Conservation (phyloP, 1,139 yeast species). For the Protomyces inouyei region DNA sequence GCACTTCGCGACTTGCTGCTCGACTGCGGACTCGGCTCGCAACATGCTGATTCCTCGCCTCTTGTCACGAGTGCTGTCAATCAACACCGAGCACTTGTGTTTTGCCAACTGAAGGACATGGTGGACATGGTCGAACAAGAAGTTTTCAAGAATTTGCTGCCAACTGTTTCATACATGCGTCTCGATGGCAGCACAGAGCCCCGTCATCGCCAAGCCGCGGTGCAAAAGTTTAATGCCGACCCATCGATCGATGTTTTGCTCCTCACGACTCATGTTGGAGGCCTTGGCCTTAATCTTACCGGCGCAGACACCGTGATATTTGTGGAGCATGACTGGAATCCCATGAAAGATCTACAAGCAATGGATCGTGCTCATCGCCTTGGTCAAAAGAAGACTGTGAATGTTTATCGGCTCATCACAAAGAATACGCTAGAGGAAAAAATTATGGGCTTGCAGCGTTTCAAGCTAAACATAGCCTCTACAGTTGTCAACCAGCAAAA, state of each 20-base stretch:
- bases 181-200: constrained; percentile 95
- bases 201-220: constrained; percentile 84
- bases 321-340: constrained; percentile 99
- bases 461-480: constrained; percentile 95
- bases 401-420: constrained; percentile 88
- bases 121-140: constrained; percentile 92
- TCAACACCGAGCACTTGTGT: constrained; percentile 90
- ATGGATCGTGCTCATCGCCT: constrained; percentile 99
- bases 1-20: constrained; percentile 74
- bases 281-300: constrained; percentile 90
- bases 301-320: constrained; percentile 99
- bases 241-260: constrained; percentile 92
- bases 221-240: constrained; percentile 86
- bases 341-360: constrained; percentile 98
- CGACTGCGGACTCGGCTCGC: constrained; percentile 90
- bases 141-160: constrained; percentile 73
- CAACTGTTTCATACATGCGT: constrained; percentile 89
- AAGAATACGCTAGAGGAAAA: constrained; percentile 92
- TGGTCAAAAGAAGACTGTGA: constrained; percentile 96
- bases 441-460: constrained; percentile 96
- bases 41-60: constrained; percentile 40
- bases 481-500: constrained; percentile 96
- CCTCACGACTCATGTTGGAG: constrained; percentile 96
- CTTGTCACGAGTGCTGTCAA: constrained; percentile 72
- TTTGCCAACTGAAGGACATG: constrained; percentile 97